Conservation (phyloP, 495 filamentous ascomycete species). For the Lentithecium fluviatile region DNA sequence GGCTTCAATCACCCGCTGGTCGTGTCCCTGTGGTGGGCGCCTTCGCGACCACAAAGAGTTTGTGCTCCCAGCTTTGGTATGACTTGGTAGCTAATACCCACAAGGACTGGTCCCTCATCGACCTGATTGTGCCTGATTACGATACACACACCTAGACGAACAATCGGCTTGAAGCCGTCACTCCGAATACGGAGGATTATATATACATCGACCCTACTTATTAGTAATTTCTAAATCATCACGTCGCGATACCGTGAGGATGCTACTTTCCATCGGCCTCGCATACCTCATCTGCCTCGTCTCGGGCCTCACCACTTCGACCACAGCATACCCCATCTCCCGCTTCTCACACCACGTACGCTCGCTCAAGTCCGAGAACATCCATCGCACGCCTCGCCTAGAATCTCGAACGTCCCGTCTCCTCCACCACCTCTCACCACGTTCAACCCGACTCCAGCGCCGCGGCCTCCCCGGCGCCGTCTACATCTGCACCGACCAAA, state of each 20-base stretch:
- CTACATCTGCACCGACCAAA: slow-evolving; percentile 26
- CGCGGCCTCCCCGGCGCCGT: slow-evolving; percentile 27
- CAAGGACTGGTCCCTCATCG: too few species aligned
- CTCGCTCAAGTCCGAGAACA: too few species aligned
- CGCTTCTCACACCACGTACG: not conserved
- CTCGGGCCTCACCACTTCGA: not conserved
- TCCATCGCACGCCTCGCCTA: too few species aligned
- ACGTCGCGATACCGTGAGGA: not conserved
- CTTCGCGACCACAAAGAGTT: not conserved
- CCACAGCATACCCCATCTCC: not conserved
- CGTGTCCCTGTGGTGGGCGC: not conserved
- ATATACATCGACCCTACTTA: slow-evolving; percentile 1
- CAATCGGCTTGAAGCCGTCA: too few species aligned
- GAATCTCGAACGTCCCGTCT: too few species aligned
- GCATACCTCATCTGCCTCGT: not conserved
- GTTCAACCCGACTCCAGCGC: not conserved
- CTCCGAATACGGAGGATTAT: not conserved
- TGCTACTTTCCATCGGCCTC: not conserved
- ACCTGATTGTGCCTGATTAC: too few species aligned
- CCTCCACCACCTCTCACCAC: not conserved
- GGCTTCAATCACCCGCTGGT: not conserved
- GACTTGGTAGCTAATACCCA: not conserved
- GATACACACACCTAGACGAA: too few species aligned
- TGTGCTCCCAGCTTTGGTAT: not conserved
- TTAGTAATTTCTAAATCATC: slow-evolving; percentile 9